Base-by-base conservation (phyloP, 2,329 filamentous ascomycete species). In the Emmonsia crescens region DNA sequence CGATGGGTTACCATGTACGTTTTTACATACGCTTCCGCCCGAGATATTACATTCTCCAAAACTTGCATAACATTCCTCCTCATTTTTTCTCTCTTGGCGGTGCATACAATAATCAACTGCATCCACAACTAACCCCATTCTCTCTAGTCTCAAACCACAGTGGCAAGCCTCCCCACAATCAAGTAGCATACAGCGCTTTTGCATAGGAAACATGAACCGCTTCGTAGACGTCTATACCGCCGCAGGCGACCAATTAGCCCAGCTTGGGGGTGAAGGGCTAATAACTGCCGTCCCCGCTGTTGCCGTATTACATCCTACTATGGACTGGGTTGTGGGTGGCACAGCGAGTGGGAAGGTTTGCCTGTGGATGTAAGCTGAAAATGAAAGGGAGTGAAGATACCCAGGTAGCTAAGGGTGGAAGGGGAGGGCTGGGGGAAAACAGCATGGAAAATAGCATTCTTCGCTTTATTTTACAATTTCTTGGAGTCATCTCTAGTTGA, bases 281-380 rank as follows among this genome's bases (percentile, higher is more conserved):
- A 96, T 99, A 67, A 96, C 91, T 0, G 94, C 94, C 6, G 94
- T 99, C 3, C 94, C 94, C 2, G 90, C 94, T 0, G 94, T 96
- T 0, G 89, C 91, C 0, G 89, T 92, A 57, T 94, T 97, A 68
- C 94, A 99, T 73, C 89, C 89, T 0, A 89, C 83, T 0, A 80
- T 85, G 73, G 88, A 96, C 70, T 99, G 94, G 94, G 87, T 99
- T 42, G 92, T 89, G 0, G 93, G 89, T 1, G 94, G 91, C 0
- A 97, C 89, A 0, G 91, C 89, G 0, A 96, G 90, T 71, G 94
- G 94, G 1, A 97, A 97, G 76, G 75, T 97, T 31, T 95, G 89
- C 73, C 76, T 99, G 42, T 99, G 93, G 91, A 88, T 88, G 81
- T 96, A 73, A 76, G 51, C 9, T n/a, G 31, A 38, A 38, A 19